Conservation (phyloP, 2,329 filamentous ascomycete species). For the Ceratocystis papillata region DNA sequence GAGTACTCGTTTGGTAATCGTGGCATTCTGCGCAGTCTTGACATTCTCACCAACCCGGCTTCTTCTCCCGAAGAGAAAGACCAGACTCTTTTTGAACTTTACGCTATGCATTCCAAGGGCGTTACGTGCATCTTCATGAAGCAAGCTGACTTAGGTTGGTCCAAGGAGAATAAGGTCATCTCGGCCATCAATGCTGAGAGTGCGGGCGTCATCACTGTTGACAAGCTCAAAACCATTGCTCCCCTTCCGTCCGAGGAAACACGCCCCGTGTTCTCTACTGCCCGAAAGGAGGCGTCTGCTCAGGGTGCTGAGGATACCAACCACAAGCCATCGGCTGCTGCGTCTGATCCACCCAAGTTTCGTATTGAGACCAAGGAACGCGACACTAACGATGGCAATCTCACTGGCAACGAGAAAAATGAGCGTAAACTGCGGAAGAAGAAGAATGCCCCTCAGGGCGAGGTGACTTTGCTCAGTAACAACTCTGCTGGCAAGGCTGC, state of each 20-base stretch:
- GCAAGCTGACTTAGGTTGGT: constrained; percentile 85
- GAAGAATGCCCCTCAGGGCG: constrained; percentile 44
- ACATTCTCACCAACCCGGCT: constrained; percentile 67
- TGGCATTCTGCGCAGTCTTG: constrained; percentile 77
- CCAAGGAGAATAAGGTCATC: constrained; percentile 77
- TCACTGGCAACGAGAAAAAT: constrained; percentile 41
- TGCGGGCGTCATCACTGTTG: constrained; percentile 62
- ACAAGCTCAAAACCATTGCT: constrained; percentile 50
- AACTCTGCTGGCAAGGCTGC: constrained; percentile 33
- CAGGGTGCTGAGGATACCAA: constrained; percentile 18
- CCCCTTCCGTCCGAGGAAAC: constrained; percentile 40
- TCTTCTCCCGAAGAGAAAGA: constrained; percentile 53
- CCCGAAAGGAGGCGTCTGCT: constrained; percentile 33
- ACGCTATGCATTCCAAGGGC: constrained; percentile 94
- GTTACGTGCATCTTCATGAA: constrained; percentile 83
- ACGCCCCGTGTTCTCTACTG: constrained; percentile 30
- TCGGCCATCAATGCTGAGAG: constrained; percentile 64
- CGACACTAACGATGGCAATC: constrained; percentile 18
- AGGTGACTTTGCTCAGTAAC: constrained; percentile 33
- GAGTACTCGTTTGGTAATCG: constrained; percentile 87
- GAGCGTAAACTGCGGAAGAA: constrained; percentile 57
- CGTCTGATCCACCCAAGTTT: constrained; percentile 31
- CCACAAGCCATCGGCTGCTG: constrained; percentile 14
- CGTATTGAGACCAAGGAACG: constrained; percentile 32
- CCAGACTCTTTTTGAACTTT: constrained; percentile 78